Evolutionary conservation across 129 eudicot genomes (phyloP), one percentile per base, ranked within the genome.

Genomic region (Flaveria trinervia): DNA sequence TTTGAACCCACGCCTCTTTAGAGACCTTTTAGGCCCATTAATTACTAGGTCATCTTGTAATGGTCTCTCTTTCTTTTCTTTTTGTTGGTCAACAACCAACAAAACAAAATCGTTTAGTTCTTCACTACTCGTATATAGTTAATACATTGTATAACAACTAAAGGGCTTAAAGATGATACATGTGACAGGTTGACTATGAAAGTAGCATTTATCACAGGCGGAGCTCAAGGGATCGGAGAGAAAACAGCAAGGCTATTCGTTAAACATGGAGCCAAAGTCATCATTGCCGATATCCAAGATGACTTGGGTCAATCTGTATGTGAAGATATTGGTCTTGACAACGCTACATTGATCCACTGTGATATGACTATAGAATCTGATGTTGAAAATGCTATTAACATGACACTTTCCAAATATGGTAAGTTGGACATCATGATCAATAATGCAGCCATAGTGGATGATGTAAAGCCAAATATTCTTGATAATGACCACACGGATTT

Each of bases 151-250:
- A 36, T 36, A 36, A 36, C 7, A 36, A 1, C 5, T 36, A 36
- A 36, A 36, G 41, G 36, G 41, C 41, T 36, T 36, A 36, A 36
- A 36, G 41, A 36, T 36, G 7, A 36, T 4, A 5, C 7, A 7
- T 36, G 41, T 36, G 41, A 36, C 41, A 74, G 25, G 54, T 78
- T 5, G 41, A 46, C 62, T 7, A 72, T 17, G 66, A 82, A 76
- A 70, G 78, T 82, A 14, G 85, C 85, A 49, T 3, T 82, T 20
- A 69, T 82, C 50, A 76, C 85, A 11, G 82, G 85, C 1, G 85
- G 74, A 15, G 85, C 85, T 77, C 75, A 69, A 15, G 85, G 82
- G 28, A 49, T 82, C 7, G 85, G 85, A 22, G 85, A 82, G 14
- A 13, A 70, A 74, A 82, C 23, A 8, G 82, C 82, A n/a, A 76